A percentile compares a stretch with the other conserved stretches of the same genome.
Conservation (phyloP, 495 filamentous ascomycete genomes). For the Elaphomyces granulatus region DNA sequence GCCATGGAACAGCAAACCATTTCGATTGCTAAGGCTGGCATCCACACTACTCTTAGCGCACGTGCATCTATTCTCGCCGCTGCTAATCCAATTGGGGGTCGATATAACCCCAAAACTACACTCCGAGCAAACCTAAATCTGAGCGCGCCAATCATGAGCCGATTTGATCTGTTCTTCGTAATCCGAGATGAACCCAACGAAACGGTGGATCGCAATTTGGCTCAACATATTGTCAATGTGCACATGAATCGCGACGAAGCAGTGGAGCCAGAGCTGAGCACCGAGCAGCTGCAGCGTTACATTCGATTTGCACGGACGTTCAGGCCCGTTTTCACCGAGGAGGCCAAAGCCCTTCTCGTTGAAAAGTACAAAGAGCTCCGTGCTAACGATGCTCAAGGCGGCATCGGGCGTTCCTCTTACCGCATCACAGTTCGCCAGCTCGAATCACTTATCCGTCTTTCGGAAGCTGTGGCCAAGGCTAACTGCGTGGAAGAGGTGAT, state of each 20-base stretch:
- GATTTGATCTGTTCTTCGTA: constrained; percentile 98
- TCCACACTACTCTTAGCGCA: constrained; percentile 95
- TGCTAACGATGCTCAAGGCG: constrained; percentile 86
- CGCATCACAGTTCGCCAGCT: constrained; percentile 94
- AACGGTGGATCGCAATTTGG: constrained; percentile 72
- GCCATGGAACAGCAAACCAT: constrained; percentile 99
- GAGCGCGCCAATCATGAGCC: constrained; percentile 95
- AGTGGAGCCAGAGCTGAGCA: constrained; percentile 83
- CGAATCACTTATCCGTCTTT: constrained; percentile 86
- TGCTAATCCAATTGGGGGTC: constrained; percentile 88
- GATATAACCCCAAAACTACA: constrained; percentile 92
- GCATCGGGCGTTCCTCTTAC: constrained; percentile 83
- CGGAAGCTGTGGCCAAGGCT: constrained; percentile 90
- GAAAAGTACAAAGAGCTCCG: constrained; percentile 93
- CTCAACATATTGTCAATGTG: constrained; percentile 86
- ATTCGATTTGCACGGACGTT: constrained; percentile 94
- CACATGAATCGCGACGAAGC: constrained; percentile 86
- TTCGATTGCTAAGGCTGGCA: constrained; percentile 96
- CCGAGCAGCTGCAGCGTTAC: constrained; percentile 92
- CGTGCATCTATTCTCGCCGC: constrained; percentile 90
- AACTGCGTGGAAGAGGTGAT: constrained; percentile 91
- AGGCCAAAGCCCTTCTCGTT: constrained; percentile 74
- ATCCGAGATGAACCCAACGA: constrained; percentile 97
- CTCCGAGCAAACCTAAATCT: constrained; percentile 95
- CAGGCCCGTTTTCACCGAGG: constrained; percentile 79